Evolutionary conservation across 805 yeast genomes (phyloP).

Genomic region (Ogataea thermomethanolica): DNA sequence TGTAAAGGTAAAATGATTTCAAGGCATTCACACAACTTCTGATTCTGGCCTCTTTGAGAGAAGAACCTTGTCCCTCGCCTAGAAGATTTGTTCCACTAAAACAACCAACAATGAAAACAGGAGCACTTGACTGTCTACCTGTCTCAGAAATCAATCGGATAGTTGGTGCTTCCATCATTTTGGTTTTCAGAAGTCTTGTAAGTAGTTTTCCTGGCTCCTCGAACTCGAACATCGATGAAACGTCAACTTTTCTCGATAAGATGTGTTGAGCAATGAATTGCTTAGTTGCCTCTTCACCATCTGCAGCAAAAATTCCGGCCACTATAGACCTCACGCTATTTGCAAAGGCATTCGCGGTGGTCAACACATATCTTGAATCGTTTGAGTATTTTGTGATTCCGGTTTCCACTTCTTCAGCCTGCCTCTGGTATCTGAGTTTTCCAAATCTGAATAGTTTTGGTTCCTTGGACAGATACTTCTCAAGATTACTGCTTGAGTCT

Average conservation of each 20-base stretch:
- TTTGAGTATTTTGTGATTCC: slow-evolving; percentile 41
- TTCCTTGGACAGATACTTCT: slow-evolving; percentile 66
- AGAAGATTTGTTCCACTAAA: slow-evolving; percentile 78
- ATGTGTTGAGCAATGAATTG: slow-evolving; percentile 71
- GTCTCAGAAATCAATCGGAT: slow-evolving; percentile 88
- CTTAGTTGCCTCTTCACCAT: slow-evolving; percentile 61
- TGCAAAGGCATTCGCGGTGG: slow-evolving; percentile 46
- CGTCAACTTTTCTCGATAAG: slow-evolving; percentile 76
- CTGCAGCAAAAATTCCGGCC: slow-evolving; percentile 77
- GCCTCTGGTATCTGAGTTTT: slow-evolving; percentile 48
- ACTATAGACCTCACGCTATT: slow-evolving; percentile 76
- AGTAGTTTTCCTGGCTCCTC: slow-evolving; percentile 84
- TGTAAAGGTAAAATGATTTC: slow-evolving; percentile 87
- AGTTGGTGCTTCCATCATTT: slow-evolving; percentile 69
- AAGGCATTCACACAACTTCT: slow-evolving; percentile 90
- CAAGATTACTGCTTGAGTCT: slow-evolving; percentile 60
- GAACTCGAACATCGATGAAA: slow-evolving; percentile 72
- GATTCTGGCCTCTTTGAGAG: slow-evolving; percentile 85
- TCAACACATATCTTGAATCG: slow-evolving; percentile 25
- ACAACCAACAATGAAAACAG: slow-evolving; percentile 88
- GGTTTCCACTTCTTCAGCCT: slow-evolving; percentile 49
- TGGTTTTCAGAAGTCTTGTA: slow-evolving; percentile 69
- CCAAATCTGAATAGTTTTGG: slow-evolving; percentile 68
- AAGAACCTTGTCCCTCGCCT: slow-evolving; percentile 93
- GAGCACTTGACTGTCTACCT: slow-evolving; percentile 80